Evolutionary conservation across 768 basidiomycete species (phyloP), one percentile per base, ranked within the genome.

Genomic region (Gymnopilus junonius): DNA sequence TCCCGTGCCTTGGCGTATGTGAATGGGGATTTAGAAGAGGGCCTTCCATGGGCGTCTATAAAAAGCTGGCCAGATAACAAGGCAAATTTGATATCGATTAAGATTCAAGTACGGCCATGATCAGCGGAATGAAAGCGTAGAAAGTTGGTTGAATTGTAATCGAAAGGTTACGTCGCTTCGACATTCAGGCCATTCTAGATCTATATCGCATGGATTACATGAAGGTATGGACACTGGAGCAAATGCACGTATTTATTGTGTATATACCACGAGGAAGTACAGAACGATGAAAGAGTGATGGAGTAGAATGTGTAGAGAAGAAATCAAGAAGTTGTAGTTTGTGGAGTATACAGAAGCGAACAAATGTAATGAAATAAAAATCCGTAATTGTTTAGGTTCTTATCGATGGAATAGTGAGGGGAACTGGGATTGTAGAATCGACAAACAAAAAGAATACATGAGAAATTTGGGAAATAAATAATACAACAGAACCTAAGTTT

Each of bases 31-130:
- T 25, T 46, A 25, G 48, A 32, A 51, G n/a, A n/a, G 29, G 31
- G 31, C 48, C 48, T 51, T n/a, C n/a, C 48, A 29, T 51, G 48
- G 48, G 48, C 48, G 48, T 51, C 48, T 51, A 51, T 51, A 17
- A 32, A 51, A 51, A 32, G 45, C 23, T 23, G 25, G 5, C 3
- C 15, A 42, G 17, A 42, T 42, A 20, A 32, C n/a, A 10, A 51
- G 7, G 14, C 31, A 32, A 12, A 15, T n/a, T n/a, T n/a, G 45
- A 5, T 4, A 12, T 48, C 12, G 0, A 48, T 29, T 48, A n/a
- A 14, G 8, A 29, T 12, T 29, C 45, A 48, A 5, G 4, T 11
- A 25, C 45, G 4, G 23, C 6, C n/a, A 25, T 46, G 23, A 46
- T 46, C 45, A 10, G 45, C 12, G 37, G 8, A 37, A 29, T 25